Conservation (phyloP, 2,329 filamentous ascomycete genomes). For the Colletotrichum sp. region DNA sequence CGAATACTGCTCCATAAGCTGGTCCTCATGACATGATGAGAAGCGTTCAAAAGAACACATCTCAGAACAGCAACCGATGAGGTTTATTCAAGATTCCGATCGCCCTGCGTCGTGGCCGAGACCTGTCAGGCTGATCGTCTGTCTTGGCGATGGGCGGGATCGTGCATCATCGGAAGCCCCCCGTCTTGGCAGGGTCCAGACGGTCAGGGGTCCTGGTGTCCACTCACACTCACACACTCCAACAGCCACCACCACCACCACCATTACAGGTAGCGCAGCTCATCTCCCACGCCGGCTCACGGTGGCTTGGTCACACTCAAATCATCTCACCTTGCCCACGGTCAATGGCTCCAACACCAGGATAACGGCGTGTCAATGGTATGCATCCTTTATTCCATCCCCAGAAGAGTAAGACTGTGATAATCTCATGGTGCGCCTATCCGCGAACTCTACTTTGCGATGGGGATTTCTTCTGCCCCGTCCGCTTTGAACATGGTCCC, state of each 20-base stretch:
- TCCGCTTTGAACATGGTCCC: neutral
- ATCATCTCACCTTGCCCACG: neutral
- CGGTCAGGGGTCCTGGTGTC: neutral
- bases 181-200: slow-evolving; percentile 19
- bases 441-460: neutral
- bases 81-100: neutral
- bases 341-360: neutral
- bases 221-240: neutral
- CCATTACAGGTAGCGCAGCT: neutral
- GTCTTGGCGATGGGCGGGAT: slow-evolving; percentile 10
- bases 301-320: neutral
- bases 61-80: neutral
- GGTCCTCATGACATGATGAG: neutral
- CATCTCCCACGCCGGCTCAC: neutral
- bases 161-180: neutral
- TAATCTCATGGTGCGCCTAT: neutral
- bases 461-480: no score
- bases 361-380: neutral
- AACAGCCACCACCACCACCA: neutral
- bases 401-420: neutral
- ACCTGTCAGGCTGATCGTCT: neutral
- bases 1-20: neutral
- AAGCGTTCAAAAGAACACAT: neutral
- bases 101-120: neutral
- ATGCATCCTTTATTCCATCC: neutral